Conservation (phyloP, 371 early-diverging fungal species). For the Lichtheimia ornata region DNA sequence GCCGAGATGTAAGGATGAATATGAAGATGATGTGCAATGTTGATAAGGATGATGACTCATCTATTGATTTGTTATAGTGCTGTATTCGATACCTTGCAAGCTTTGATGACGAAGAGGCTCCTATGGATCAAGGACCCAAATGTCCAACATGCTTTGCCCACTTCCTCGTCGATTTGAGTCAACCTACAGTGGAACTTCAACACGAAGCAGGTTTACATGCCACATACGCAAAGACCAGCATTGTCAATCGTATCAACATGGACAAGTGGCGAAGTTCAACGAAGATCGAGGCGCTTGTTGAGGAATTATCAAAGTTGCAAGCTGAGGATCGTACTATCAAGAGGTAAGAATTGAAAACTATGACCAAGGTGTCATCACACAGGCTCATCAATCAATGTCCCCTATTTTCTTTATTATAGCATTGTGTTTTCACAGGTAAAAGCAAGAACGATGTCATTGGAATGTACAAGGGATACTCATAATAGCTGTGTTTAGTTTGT, state of each 20-base stretch:
- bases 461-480: background rate
- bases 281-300: slow-evolving; percentile 92
- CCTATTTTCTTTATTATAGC: slow-evolving; percentile 14
- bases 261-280: slow-evolving; percentile 82
- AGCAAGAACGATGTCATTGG: too few relatives aligned
- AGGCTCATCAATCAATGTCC: too few relatives aligned
- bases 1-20: slow-evolving; percentile 67
- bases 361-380: too few relatives aligned
- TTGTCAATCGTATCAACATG: slow-evolving; percentile 92
- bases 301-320: slow-evolving; percentile 82
- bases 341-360: slow-evolving; percentile 27
- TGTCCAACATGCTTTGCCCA: slow-evolving; percentile 88
- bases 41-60: background rate
- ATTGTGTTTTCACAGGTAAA: slow-evolving; percentile 52
- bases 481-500: slow-evolving; percentile 82
- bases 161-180: slow-evolving; percentile 83
- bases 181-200: slow-evolving; percentile 54
- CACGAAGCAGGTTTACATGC: slow-evolving; percentile 23
- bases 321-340: slow-evolving; percentile 83
- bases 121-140: slow-evolving; percentile 41
- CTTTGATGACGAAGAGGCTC: slow-evolving; percentile 28
- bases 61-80: slow-evolving; percentile 19
- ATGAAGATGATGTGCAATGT: background rate
- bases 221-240: slow-evolving; percentile 69
- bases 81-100: slow-evolving; percentile 42